Conservation (phyloP, 169 alveolate species). For the Eimeria acervulina region DNA sequence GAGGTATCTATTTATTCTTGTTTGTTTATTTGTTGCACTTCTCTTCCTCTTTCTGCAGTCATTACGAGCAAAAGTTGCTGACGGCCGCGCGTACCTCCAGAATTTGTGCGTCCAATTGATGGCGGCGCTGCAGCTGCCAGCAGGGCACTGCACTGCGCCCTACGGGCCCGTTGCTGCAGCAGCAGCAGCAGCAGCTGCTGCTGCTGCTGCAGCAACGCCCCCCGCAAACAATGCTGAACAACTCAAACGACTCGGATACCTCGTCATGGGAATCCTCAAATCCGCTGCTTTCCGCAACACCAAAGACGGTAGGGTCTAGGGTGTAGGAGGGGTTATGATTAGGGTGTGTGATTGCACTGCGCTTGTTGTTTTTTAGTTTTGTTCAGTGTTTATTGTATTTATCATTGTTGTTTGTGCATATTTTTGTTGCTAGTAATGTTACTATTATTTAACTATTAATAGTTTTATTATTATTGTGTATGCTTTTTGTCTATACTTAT, state of each 20-base stretch:
- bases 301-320: slow-evolving; percentile 32
- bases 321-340: background rate
- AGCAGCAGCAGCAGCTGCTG: slow-evolving; percentile 40
- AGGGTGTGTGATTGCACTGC: too few species aligned
- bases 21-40: background rate
- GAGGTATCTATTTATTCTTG: background rate
- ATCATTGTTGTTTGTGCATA: too few species aligned
- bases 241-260: slow-evolving; percentile 29
- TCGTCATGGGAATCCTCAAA: slow-evolving; percentile 67
- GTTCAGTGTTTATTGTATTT: background rate
- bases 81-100: slow-evolving; percentile 76
- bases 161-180: slow-evolving; percentile 10
- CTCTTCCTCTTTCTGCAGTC: slow-evolving; percentile 44
- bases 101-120: slow-evolving; percentile 47
- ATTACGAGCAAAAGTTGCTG: slow-evolving; percentile 61
- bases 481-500: slow-evolving; percentile 3
- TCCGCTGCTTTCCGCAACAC: slow-evolving; percentile 68
- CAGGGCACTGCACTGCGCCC: background rate
- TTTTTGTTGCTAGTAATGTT: too few species aligned
- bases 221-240: background rate
- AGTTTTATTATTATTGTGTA: too few species aligned
- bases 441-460: too few species aligned
- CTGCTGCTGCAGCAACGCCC: background rate
- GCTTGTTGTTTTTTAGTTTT: background rate
- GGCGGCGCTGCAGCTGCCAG: slow-evolving; percentile 49